Percentiles rank a stretch among this genome's conserved stretches.
phyloP scores from a whole-genome alignment of 2,329 filamentous ascomycete genomes.

The Mariannaea elegans region DNA sequence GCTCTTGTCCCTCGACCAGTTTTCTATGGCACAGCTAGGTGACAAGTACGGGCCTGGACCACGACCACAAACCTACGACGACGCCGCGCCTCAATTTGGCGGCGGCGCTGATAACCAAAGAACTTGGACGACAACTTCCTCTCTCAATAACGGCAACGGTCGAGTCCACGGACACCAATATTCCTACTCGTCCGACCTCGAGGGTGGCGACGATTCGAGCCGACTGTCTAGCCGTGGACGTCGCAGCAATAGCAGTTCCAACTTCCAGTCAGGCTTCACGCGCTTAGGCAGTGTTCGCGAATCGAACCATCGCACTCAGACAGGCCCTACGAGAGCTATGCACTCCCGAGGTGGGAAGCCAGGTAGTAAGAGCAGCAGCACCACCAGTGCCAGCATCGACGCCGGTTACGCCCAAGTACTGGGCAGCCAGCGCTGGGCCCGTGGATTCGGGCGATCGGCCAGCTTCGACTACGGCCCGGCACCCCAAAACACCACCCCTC shows the following conservation, averaged over 20 bases:
- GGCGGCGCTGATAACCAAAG: slow-evolving; percentile 45
- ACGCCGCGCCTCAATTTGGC: slow-evolving; percentile 36
- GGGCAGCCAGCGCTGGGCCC: slow-evolving; percentile 66
- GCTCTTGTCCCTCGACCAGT: slow-evolving; percentile 90
- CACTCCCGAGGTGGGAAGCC: slow-evolving; percentile 64
- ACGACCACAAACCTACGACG: slow-evolving; percentile 41
- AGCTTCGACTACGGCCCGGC: slow-evolving; percentile 75
- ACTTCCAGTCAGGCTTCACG: slow-evolving; percentile 67
- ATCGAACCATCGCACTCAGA: slow-evolving; percentile 46
- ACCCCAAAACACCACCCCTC: slow-evolving; percentile 25
- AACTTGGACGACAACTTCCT: slow-evolving; percentile 43
- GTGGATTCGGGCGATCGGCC: slow-evolving; percentile 68
- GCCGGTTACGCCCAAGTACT: slow-evolving; percentile 66
- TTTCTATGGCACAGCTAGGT: slow-evolving; percentile 63
- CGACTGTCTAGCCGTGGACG: slow-evolving; percentile 67
- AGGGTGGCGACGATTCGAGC: slow-evolving; percentile 63
- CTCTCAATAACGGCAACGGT: slow-evolving; percentile 29
- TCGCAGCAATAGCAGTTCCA: slow-evolving; percentile 84
- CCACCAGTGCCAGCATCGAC: slow-evolving; percentile 73
- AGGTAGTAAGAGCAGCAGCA: slow-evolving; percentile 79
- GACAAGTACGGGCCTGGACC: slow-evolving; percentile 39
- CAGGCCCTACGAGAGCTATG: slow-evolving; percentile 54
- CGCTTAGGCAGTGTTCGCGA: slow-evolving; percentile 72
- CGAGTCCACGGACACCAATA: slow-evolving; percentile 49
- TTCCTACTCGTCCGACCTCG: slow-evolving; percentile 70